Base-by-base conservation (phyloP, 441 rosid species). In the Populus hybrid region DNA sequence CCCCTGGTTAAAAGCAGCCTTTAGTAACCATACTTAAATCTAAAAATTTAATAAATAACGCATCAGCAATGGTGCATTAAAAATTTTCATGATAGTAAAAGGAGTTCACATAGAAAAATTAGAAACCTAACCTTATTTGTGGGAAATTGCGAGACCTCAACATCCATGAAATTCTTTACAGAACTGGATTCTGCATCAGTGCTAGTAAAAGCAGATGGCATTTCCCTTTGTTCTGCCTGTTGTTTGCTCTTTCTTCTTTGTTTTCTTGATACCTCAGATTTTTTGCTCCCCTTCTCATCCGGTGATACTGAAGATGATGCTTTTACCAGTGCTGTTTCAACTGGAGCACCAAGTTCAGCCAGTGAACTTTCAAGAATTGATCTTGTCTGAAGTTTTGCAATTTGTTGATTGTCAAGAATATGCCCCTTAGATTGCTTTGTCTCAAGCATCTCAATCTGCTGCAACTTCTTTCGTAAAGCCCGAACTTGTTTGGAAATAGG, bases 371-470 rank as follows among this genome's bases (percentile, higher is more conserved):
- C 97, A 38, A 97, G 86, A 71, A 78, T 87, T 6, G 80, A 56
- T 86, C 89, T 90, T 75, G 95, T 90, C 83, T 89, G 88, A 77
- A 97, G 94, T 86, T 97, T 97, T 67, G 95, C 92, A 77, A 89
- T 83, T 81, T 94, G 99, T 89, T 97, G 99, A 83, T 85, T 87
- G 84, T 97, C 99, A 9, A 97, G 99, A 76, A 75, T 73, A 78
- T 84, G 88, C 35, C 98, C 98, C 69, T 86, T 84, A 26, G 87
- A 86, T 79, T 85, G 96, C 85, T 90, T 97, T 65, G 80, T 82
- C 87, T 94, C 98, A 29, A 97, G 99, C 88, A 91, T 91, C 86
- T 94, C 99, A 78, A 97, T 92, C 82, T 97, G 99, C 84, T 94
- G 99, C 89, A 97, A 79, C 83, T 97, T 94, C 81, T 94, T 97